These are phyloP conservation scores for Alternaria sp. DNA, from an alignment of 2,329 filamentous ascomycete genomes.

Conservation along the genomic window DNA sequence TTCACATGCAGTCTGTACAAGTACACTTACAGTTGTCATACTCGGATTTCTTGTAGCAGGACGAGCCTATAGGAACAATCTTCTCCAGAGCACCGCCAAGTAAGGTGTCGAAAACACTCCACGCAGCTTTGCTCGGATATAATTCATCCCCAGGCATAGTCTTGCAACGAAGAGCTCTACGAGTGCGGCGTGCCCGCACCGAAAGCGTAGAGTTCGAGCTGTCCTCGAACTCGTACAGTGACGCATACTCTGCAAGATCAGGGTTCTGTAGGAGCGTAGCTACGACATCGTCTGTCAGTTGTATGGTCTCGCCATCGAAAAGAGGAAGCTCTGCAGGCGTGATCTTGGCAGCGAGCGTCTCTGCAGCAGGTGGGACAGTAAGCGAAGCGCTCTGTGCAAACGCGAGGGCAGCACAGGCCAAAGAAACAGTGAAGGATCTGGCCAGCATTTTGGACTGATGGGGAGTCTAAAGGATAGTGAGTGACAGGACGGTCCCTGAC, in stretches of 20 bases:
- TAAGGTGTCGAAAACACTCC: constrained; percentile 33
- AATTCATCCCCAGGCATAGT: constrained; percentile 38
- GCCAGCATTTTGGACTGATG: constrained; percentile 25
- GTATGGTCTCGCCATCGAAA: constrained; percentile 31
- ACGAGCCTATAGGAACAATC: constrained; percentile 38
- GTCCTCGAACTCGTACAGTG: constrained; percentile 50
- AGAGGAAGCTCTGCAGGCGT: constrained; percentile 33
- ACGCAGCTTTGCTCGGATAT: constrained; percentile 31
- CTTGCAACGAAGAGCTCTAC: constrained; percentile 32
- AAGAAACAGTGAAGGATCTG: constrained; percentile 19
- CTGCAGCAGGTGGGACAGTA: constrained; percentile 35
- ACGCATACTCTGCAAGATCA: constrained; percentile 29
- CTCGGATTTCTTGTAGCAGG: constrained; percentile 38
- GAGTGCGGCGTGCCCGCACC: constrained; percentile 17
- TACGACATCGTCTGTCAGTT: constrained; percentile 38
- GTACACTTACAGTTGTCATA: constrained; percentile 31
- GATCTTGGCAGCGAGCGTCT: constrained; percentile 27
- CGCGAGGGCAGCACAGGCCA: constrained; percentile 24
- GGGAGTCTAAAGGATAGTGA: neutral
- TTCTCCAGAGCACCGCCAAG: constrained; percentile 36
- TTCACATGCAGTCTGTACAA: no score
- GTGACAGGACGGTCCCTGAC: neutral
- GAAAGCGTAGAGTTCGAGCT: constrained; percentile 19
- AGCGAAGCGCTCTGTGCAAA: constrained; percentile 29
- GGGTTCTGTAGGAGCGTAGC: constrained; percentile 26